Conservation (phyloP, 2,329 filamentous ascomycete species). For the Claviceps paspali region DNA sequence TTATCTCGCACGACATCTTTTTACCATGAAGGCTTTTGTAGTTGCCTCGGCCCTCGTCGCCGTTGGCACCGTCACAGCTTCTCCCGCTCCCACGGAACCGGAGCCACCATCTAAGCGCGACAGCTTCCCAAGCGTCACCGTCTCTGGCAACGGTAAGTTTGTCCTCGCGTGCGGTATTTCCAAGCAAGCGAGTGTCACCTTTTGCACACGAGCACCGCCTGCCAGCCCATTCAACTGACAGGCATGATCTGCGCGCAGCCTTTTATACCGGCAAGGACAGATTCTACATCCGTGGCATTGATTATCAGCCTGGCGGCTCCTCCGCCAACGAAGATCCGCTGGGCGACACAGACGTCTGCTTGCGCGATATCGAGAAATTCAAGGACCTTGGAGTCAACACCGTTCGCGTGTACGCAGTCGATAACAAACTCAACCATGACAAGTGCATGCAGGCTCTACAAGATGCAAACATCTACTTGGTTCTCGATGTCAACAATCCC, state of each 20-base stretch:
- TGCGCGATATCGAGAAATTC: slow-evolving; percentile 69
- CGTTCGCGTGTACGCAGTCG: slow-evolving; percentile 80
- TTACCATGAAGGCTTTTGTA: slow-evolving; percentile 33
- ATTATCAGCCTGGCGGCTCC: slow-evolving; percentile 48
- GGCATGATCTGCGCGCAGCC: slow-evolving; percentile 22
- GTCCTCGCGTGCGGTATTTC: too few relatives aligned
- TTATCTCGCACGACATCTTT: slow-evolving; percentile 8
- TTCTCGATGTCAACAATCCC: slow-evolving; percentile 82
- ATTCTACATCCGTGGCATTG: slow-evolving; percentile 45
- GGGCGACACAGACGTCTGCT: slow-evolving; percentile 53
- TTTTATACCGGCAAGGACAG: slow-evolving; percentile 38
- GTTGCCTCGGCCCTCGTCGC: slow-evolving; percentile 34
- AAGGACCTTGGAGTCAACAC: slow-evolving; percentile 79
- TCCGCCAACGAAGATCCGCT: slow-evolving; percentile 54
- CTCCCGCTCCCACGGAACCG: slow-evolving; percentile 33
- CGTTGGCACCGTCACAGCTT: slow-evolving; percentile 27
- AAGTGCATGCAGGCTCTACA: slow-evolving; percentile 70
- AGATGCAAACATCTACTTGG: slow-evolving; percentile 80
- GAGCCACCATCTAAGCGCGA: slow-evolving; percentile 35
- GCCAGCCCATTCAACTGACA: background rate
- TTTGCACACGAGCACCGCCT: background rate
- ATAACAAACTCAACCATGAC: slow-evolving; percentile 71
- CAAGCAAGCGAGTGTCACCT: too few relatives aligned
- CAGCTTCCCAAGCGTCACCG: slow-evolving; percentile 33
- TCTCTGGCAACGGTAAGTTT: slow-evolving; percentile 39